These are phyloP conservation scores for Rosellinia necatrix DNA, from an alignment of 2,329 filamentous ascomycete species.

Conservation along the genomic window DNA sequence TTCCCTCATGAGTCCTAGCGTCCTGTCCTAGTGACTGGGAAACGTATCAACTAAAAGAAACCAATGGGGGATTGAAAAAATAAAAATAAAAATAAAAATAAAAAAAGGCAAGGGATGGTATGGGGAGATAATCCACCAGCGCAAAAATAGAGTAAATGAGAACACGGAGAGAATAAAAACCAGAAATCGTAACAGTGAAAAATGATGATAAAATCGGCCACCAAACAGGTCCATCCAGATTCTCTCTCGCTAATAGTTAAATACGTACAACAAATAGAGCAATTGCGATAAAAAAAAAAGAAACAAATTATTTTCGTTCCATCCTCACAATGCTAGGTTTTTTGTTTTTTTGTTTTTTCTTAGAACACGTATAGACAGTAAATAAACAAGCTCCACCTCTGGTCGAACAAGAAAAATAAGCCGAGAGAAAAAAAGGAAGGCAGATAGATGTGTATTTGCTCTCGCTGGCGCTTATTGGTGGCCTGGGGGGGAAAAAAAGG, in stretches of 20 bases:
- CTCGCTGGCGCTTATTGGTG: conserved; percentile 5
- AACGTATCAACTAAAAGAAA: too few relatives aligned
- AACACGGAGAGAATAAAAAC: not conserved
- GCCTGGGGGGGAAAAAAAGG: not conserved
- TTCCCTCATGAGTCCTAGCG: too few relatives aligned
- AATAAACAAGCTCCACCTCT: too few relatives aligned
- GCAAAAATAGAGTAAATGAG: not conserved
- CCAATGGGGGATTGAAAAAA: too few relatives aligned
- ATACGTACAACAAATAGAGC: not conserved
- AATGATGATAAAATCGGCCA: not conserved
- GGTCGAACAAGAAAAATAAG: conserved; percentile 3
- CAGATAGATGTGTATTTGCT: not conserved
- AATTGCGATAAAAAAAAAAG: not conserved
- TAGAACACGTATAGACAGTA: too few relatives aligned
- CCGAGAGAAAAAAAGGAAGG: not conserved
- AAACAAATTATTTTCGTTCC: not conserved
- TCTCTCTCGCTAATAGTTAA: not conserved
- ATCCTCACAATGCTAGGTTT: not conserved
- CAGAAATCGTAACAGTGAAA: not conserved
- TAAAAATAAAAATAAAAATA: too few relatives aligned
- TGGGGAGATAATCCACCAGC: too few relatives aligned
- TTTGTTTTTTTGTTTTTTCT: not conserved
- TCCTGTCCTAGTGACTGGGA: too few relatives aligned
- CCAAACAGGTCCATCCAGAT: not conserved
- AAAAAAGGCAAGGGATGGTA: too few relatives aligned